These are phyloP conservation scores for Penium margaritaceum DNA, from an alignment of 139 green algal species.

Conservation along the genomic window DNA sequence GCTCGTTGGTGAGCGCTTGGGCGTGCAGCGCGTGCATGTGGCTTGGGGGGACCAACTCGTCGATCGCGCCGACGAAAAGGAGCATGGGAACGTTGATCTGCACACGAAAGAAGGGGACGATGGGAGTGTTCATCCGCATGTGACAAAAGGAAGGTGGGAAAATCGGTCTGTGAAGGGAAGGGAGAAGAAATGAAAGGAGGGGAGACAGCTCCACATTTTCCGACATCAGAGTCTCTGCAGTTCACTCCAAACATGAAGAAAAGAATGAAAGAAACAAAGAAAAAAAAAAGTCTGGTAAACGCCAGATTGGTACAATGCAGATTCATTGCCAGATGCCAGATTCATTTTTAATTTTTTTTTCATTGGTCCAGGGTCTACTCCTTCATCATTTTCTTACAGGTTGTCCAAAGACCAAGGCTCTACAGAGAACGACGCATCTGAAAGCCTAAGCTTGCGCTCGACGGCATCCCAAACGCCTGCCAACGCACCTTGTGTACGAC, in stretches of 20 bases:
- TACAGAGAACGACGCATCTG: neutral
- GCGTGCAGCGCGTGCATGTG: conserved; percentile 68
- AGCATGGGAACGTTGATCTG: conserved; percentile 25
- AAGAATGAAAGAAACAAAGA: too few species aligned
- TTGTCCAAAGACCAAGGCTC: too few species aligned
- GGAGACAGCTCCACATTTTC: too few species aligned
- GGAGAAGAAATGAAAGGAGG: too few species aligned
- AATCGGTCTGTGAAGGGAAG: too few species aligned
- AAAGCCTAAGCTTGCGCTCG: neutral
- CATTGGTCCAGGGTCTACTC: neutral
- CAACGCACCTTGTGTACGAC: conserved; percentile 44
- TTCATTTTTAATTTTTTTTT: neutral
- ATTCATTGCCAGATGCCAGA: too few species aligned
- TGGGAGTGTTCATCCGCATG: too few species aligned
- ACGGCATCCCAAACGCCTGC: neutral
- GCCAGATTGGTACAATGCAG: neutral
- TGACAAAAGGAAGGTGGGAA: too few species aligned
- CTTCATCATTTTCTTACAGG: too few species aligned
- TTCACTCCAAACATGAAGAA: too few species aligned
- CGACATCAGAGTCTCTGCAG: too few species aligned
- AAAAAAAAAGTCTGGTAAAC: neutral
- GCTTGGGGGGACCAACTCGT: conserved; percentile 71
- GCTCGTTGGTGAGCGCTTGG: conserved; percentile 1
- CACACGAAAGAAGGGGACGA: too few species aligned
- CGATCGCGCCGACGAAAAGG: conserved; percentile 45